phyloP scores from a whole-genome alignment of 441 rosid species.

The Brassica balearica region DNA sequence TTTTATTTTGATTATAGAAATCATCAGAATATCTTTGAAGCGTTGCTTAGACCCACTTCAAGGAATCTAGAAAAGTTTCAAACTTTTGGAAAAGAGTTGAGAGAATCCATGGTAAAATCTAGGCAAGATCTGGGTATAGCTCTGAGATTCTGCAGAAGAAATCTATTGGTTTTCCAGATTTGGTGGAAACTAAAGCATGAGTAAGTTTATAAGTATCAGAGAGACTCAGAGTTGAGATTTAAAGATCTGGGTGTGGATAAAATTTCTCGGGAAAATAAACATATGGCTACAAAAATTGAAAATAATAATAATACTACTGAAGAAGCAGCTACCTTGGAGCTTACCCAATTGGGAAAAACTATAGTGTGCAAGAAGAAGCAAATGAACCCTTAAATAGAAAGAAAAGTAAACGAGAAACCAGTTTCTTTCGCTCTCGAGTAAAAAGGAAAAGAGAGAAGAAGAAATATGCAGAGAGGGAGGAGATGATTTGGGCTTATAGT shows the following conservation, averaged over 20 bases:
- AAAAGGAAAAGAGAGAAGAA: background rate
- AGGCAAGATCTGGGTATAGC: conserved; percentile 39
- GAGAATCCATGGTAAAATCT: conserved; percentile 32
- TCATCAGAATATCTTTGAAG: conserved; percentile 41
- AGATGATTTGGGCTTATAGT: conserved; percentile 26
- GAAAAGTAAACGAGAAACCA: conserved; percentile 31
- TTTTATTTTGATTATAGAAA: conserved; percentile 53
- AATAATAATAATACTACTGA: background rate
- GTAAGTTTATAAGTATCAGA: conserved; percentile 21
- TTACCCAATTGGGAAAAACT: conserved; percentile 46
- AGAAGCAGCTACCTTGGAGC: conserved; percentile 44
- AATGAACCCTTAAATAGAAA: conserved; percentile 38
- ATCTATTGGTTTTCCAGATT: conserved; percentile 37
- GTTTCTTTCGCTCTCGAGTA: background rate
- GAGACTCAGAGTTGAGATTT: conserved; percentile 45
- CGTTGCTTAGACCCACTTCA: conserved; percentile 51
- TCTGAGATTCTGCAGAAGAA: conserved; percentile 28
- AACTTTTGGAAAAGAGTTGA: conserved; percentile 34
- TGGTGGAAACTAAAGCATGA: conserved; percentile 38
- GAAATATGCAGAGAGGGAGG: conserved; percentile 28
- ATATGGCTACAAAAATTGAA: conserved; percentile 27
- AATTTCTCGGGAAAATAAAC: conserved; percentile 43
- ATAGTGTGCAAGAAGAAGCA: conserved; percentile 39
- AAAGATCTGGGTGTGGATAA: conserved; percentile 42
- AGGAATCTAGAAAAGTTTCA: conserved; percentile 70